Evolutionary conservation across 192 early-diverging fungal genomes (phyloP).

Genomic region (Paraglomus brasilianum): DNA sequence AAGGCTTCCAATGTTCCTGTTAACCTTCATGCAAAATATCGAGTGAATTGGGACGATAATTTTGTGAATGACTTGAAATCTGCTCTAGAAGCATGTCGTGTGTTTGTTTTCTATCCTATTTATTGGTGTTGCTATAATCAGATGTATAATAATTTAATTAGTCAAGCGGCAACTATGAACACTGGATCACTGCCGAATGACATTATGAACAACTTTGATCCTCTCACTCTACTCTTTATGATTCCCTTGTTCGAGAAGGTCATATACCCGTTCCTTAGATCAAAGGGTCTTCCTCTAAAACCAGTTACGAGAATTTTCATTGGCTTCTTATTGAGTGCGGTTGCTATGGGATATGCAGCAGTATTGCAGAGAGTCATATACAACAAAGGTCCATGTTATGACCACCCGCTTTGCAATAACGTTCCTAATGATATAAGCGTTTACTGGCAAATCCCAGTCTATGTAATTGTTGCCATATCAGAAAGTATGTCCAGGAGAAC

Average conservation of each 20-base stretch:
- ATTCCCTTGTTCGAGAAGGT: conserved; percentile 68
- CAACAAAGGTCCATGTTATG: conserved; percentile 52
- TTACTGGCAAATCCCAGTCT: conserved; percentile 56
- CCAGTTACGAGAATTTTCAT: conserved; percentile 65
- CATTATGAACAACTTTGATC: conserved; percentile 66
- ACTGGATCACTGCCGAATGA: conserved; percentile 60
- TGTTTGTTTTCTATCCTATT: conserved; percentile 71
- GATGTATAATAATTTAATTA: conserved; percentile 62
- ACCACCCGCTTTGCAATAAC: conserved; percentile 37
- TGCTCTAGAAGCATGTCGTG: conserved; percentile 60
- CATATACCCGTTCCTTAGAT: conserved; percentile 59
- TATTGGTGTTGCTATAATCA: conserved; percentile 74
- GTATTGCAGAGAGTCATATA: conserved; percentile 65
- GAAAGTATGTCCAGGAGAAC: conserved; percentile 45
- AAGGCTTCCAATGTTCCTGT: conserved; percentile 54
- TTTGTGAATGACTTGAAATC: conserved; percentile 69
- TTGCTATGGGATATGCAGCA: conserved; percentile 61
- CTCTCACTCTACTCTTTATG: conserved; percentile 63
- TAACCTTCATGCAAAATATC: conserved; percentile 31
- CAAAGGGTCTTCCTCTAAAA: conserved; percentile 49
- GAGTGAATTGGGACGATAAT: conserved; percentile 63
- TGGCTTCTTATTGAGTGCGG: conserved; percentile 61
- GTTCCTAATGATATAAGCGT: conserved; percentile 56
- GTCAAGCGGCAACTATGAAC: conserved; percentile 59
- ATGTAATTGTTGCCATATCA: conserved; percentile 59